These are phyloP conservation scores for Solanum chmielewskii DNA, from an alignment of 257 asterid genomes.

Conservation along the genomic window DNA sequence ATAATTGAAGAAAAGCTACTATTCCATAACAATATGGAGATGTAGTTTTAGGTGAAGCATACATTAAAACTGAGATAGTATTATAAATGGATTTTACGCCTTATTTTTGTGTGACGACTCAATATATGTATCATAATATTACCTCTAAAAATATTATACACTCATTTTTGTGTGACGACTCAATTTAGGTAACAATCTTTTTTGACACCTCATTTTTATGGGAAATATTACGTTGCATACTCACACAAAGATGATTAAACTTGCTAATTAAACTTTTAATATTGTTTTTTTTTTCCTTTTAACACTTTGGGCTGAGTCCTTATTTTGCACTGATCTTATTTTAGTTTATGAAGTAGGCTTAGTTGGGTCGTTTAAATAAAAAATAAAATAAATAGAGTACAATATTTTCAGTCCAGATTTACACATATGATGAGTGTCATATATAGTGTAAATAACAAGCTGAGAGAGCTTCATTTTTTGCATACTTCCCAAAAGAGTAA, in stretches of 20 bases:
- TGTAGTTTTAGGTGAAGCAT: background rate
- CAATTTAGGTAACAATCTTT: background rate
- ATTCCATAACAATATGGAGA: background rate
- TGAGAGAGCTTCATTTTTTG: background rate
- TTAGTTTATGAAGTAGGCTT: too few species aligned
- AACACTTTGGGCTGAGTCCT: too few species aligned
- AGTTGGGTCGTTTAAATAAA: too few species aligned
- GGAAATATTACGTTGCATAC: background rate
- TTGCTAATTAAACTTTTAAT: too few species aligned
- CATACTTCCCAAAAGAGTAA: background rate
- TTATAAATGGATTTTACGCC: background rate
- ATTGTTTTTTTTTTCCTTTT: too few species aligned
- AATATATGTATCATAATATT: too few species aligned
- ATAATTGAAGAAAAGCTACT: too few species aligned
- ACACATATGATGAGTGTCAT: background rate
- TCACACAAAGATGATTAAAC: too few species aligned
- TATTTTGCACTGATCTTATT: too few species aligned
- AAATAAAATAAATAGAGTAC: too few species aligned
- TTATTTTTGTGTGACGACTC: too few species aligned
- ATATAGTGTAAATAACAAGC: background rate
- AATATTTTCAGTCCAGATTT: background rate
- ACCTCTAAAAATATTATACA: background rate
- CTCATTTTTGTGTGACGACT: background rate
- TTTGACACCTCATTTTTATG: background rate
- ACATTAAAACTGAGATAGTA: background rate